These are phyloP conservation scores for Coemansia sp. DNA, from an alignment of 192 early-diverging fungal genomes.

Conservation along the genomic window DNA sequence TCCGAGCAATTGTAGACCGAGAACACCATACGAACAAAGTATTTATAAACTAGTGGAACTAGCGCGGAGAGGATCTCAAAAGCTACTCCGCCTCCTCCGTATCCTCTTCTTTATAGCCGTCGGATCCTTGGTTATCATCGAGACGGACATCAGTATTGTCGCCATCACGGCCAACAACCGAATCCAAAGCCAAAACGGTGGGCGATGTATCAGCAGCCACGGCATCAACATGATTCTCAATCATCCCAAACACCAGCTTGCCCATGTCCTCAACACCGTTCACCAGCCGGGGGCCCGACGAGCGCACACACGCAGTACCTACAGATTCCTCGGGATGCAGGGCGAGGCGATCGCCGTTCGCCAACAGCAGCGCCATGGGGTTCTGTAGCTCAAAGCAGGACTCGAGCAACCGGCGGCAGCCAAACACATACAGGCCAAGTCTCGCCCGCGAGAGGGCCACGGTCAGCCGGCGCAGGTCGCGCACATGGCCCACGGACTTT, in stretches of 20 bases:
- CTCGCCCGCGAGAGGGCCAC: slow-evolving; percentile 93
- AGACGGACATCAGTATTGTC: too few relatives aligned
- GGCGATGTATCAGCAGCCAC: not conserved
- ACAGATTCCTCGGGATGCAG: slow-evolving; percentile 53
- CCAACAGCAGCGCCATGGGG: slow-evolving; percentile 59
- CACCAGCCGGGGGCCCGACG: not conserved
- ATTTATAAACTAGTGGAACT: not conserved
- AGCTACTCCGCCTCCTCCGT: too few relatives aligned
- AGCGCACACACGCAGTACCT: not conserved
- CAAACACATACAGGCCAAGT: slow-evolving; percentile 92
- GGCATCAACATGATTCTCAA: not conserved
- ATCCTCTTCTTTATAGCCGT: too few relatives aligned
- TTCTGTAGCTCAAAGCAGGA: slow-evolving; percentile 77
- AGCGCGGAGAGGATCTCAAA: too few relatives aligned
- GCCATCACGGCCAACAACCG: not conserved
- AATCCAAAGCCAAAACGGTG: too few relatives aligned
- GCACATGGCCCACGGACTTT: slow-evolving; percentile 79
- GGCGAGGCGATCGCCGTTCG: slow-evolving; percentile 57
- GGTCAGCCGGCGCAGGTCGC: slow-evolving; percentile 87
- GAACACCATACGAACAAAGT: not conserved
- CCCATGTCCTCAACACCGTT: slow-evolving; percentile 36
- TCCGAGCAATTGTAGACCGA: not conserved
- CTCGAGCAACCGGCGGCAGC: slow-evolving; percentile 67
- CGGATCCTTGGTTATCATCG: too few relatives aligned
- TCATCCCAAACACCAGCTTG: slow-evolving; percentile 22